Conservation (phyloP, 2,329 filamentous ascomycete species). For the Oidium heveae region DNA sequence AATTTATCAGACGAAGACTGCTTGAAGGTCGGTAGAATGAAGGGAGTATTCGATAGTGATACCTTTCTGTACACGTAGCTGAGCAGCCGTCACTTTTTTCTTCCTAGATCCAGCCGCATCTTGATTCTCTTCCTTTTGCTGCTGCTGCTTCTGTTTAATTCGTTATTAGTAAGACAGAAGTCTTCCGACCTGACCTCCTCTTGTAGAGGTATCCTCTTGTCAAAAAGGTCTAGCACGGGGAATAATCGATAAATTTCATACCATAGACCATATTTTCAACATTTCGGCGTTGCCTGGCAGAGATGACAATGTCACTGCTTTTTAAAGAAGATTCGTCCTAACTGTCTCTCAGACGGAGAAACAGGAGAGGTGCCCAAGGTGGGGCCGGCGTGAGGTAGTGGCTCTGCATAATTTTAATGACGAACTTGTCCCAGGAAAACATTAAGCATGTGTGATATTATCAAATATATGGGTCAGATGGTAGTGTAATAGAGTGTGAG, state of each 20-base stretch:
- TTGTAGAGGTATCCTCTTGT: neutral
- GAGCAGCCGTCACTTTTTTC: slow-evolving; percentile 95
- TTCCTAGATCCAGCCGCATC: slow-evolving; percentile 58
- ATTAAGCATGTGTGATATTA: too few relatives aligned
- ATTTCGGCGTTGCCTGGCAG: slow-evolving; percentile 28
- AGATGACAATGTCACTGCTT: too few relatives aligned
- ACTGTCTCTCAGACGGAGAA: too few relatives aligned
- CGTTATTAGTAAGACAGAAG: neutral
- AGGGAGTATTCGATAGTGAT: slow-evolving; percentile 8
- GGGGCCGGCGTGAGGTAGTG: too few relatives aligned
- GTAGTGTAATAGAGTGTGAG: too few relatives aligned
- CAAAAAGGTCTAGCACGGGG: neutral
- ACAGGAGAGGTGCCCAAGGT: too few relatives aligned
- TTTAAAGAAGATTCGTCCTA: too few relatives aligned
- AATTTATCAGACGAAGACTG: neutral
- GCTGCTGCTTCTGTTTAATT: slow-evolving; percentile 67
- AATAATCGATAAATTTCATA: slow-evolving; percentile 18
- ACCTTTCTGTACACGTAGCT: slow-evolving; percentile 93
- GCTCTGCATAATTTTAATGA: too few relatives aligned
- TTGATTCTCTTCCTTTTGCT: slow-evolving; percentile 79
- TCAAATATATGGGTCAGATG: too few relatives aligned
- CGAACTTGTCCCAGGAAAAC: too few relatives aligned
- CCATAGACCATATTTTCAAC: slow-evolving; percentile 99
- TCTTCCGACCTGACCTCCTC: neutral
- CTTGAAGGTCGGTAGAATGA: neutral